phyloP scores from a whole-genome alignment of 2,329 filamentous ascomycete genomes.

The Paecilomyces sp. region DNA sequence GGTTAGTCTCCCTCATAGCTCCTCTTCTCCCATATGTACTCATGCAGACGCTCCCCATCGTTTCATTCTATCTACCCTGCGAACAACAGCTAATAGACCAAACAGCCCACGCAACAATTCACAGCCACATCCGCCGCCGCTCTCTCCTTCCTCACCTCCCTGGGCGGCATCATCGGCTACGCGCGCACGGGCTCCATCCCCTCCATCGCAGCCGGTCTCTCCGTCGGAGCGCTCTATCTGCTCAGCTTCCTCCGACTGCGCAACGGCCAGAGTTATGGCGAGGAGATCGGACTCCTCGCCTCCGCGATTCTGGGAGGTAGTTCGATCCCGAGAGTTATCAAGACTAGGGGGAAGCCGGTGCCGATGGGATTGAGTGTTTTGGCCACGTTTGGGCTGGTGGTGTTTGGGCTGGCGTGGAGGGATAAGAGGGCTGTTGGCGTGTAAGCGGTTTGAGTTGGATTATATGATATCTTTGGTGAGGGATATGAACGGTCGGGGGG shows the following conservation, averaged over 20 bases:
- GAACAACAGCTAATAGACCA: background rate
- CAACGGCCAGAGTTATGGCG: constrained; percentile 67
- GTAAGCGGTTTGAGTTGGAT: background rate
- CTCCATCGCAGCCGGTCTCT: constrained; percentile 75
- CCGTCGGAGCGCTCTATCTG: constrained; percentile 71
- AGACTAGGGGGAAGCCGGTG: constrained; percentile 68
- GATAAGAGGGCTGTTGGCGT: constrained; percentile 18
- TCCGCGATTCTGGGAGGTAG: constrained; percentile 78
- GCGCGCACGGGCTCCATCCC: constrained; percentile 77
- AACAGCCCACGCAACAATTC: constrained; percentile 10
- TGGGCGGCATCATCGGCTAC: constrained; percentile 83
- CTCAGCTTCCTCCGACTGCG: constrained; percentile 76
- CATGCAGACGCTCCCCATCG: background rate
- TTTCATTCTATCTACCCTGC: too few species aligned
- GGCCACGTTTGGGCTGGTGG: constrained; percentile 68
- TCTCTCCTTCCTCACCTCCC: constrained; percentile 74
- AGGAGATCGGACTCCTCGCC: constrained; percentile 83
- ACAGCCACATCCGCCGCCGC: constrained; percentile 60
- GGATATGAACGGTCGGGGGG: too few species aligned
- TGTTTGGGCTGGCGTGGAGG: constrained; percentile 66
- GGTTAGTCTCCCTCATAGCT: background rate
- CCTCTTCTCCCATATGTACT: background rate
- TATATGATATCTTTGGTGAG: background rate
- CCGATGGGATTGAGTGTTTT: constrained; percentile 72
- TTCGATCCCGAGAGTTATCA: constrained; percentile 79